phyloP scores from a whole-genome alignment of 1,284 basidiomycete genomes.

The Cutaneotrichosporon dermatis region DNA sequence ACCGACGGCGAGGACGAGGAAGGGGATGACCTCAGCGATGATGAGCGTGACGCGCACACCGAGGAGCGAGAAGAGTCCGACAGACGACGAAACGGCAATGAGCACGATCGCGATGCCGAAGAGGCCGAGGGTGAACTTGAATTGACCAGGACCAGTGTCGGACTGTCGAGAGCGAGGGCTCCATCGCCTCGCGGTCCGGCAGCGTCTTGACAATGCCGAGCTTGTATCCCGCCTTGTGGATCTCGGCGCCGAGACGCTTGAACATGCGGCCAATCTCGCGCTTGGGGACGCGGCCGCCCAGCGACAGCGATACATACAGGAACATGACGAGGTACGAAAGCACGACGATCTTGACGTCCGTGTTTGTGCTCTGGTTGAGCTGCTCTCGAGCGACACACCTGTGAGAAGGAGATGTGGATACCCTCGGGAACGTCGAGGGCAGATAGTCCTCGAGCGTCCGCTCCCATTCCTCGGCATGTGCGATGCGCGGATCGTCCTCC shows the following conservation, averaged over 20 bases:
- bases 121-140: conserved; percentile 87
- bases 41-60: conserved; percentile 91
- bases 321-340: conserved; percentile 96
- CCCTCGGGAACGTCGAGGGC: conserved; percentile 54
- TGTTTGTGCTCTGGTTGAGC: conserved; percentile 94
- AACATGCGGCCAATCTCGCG: conserved; percentile 52
- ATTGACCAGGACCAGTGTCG: conserved; percentile 67
- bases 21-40: conserved; percentile 97
- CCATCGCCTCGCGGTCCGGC: conserved; percentile 9
- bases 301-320: conserved; percentile 83
- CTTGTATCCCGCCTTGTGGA: conserved; percentile 24
- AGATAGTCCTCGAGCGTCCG: conserved; percentile 64
- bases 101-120: conserved; percentile 89
- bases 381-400: conserved; percentile 91
- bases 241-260: conserved; percentile 5
- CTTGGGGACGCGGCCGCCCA: conserved; percentile 56
- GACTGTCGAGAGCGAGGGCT: conserved; percentile 26
- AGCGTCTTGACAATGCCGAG: conserved; percentile 27
- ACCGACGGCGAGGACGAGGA: conserved; percentile 93
- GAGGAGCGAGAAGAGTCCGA: conserved; percentile 83
- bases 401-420: conserved; percentile 81
- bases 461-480: conserved; percentile 87
- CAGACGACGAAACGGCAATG: conserved; percentile 86
- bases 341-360: conserved; percentile 64
- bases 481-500: conserved; percentile 55